Evolutionary conservation across 2,329 filamentous ascomycete species (phyloP).

Genomic region (Pseudopyrenochaeta lycopersici): DNA sequence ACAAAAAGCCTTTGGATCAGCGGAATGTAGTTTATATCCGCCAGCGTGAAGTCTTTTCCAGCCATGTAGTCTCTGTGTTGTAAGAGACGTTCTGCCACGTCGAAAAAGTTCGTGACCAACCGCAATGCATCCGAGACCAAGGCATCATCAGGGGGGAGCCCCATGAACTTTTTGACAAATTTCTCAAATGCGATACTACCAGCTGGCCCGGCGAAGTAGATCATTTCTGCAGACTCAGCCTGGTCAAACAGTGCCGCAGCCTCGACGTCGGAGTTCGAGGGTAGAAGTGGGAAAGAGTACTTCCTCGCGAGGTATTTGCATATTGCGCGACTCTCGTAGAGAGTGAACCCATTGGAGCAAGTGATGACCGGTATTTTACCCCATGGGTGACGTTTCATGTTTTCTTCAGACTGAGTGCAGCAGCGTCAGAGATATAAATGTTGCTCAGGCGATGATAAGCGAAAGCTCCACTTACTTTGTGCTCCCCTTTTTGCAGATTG

Average conservation of each 20-base stretch:
- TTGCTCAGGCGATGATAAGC: background rate
- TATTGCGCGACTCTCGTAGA: slow-evolving; percentile 58
- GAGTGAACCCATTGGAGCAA: slow-evolving; percentile 50
- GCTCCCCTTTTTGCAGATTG: slow-evolving; percentile 17
- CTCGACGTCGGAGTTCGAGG: slow-evolving; percentile 50
- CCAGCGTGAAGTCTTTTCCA: slow-evolving; percentile 54
- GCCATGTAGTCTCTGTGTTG: slow-evolving; percentile 56
- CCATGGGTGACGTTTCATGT: slow-evolving; percentile 28
- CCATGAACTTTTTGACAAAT: slow-evolving; percentile 57
- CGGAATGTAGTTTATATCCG: slow-evolving; percentile 60
- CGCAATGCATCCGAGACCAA: slow-evolving; percentile 50
- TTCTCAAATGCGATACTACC: slow-evolving; percentile 57
- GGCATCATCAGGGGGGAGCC: slow-evolving; percentile 53
- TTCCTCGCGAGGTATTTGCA: slow-evolving; percentile 58
- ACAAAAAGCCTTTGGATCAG: slow-evolving; percentile 54
- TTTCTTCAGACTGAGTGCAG: slow-evolving; percentile 22
- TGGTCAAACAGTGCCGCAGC: slow-evolving; percentile 57
- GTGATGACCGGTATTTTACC: slow-evolving; percentile 36
- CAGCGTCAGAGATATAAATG: slow-evolving; percentile 7
- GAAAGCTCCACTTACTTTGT: slow-evolving; percentile 4
- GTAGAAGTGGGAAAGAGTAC: slow-evolving; percentile 58
- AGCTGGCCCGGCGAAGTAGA: slow-evolving; percentile 56
- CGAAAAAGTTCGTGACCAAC: slow-evolving; percentile 55
- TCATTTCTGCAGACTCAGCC: slow-evolving; percentile 52
- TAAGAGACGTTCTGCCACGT: slow-evolving; percentile 53